A percentile compares a stretch with the other conserved stretches of the same genome.
Conservation (phyloP, 805 yeast species). For the Ascoidea rubescens region DNA sequence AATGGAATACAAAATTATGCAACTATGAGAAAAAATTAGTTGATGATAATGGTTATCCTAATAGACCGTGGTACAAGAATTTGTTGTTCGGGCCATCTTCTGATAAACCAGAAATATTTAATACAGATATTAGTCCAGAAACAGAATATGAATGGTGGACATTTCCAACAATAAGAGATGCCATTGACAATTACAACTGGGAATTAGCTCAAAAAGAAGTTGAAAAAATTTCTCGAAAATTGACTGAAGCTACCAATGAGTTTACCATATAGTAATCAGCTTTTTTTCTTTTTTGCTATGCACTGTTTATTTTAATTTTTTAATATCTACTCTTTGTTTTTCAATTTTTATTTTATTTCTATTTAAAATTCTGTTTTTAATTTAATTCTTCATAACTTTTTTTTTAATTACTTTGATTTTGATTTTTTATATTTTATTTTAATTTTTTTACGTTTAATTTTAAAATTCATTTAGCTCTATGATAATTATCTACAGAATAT, state of each 20-base stretch:
- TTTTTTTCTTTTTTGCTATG: no score
- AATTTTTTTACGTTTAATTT: no score
- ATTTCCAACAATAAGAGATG: conserved; percentile 70
- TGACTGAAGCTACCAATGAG: conserved; percentile 18
- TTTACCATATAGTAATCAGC: conserved; percentile 8
- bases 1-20: conserved; percentile 61
- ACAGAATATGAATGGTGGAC: conserved; percentile 39
- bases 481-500: no score
- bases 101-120: conserved; percentile 32
- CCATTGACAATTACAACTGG: conserved; percentile 34
- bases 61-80: conserved; percentile 56
- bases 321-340: no score
- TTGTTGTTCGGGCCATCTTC: conserved; percentile 55
- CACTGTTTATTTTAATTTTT: no score
- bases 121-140: conserved; percentile 14
- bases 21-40: conserved; percentile 41
- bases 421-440: no score
- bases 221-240: conserved; percentile 23
- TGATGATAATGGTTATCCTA: conserved; percentile 27
- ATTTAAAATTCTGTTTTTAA: no score
- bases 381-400: no score
- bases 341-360: no score
- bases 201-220: conserved; percentile 40
- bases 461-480: no score
- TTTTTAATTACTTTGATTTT: no score